phyloP scores from a whole-genome alignment of 768 basidiomycete genomes.

The Fomitopsis serialis region DNA sequence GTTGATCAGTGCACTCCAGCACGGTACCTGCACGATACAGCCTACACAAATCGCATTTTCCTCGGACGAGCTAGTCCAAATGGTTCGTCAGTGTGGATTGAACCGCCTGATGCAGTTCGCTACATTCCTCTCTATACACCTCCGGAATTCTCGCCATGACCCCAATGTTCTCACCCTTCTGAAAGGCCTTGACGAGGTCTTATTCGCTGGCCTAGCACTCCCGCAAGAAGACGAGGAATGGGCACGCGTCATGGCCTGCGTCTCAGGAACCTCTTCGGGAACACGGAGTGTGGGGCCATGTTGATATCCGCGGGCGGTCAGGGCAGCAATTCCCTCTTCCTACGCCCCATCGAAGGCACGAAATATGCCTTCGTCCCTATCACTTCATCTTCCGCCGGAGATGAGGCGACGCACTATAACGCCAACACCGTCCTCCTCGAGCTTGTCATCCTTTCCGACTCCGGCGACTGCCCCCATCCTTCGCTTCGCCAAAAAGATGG shows the following conservation, averaged over 20 bases:
- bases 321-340: conserved; percentile 44
- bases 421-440: conserved; percentile 51
- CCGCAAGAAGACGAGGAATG: conserved; percentile 66
- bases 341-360: conserved; percentile 56
- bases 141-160: conserved; percentile 54
- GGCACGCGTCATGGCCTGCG: conserved; percentile 59
- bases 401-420: conserved; percentile 36
- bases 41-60: conserved; percentile 62
- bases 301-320: conserved; percentile 53
- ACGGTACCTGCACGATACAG: conserved; percentile 69
- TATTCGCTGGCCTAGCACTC: conserved; percentile 63
- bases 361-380: conserved; percentile 66
- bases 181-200: conserved; percentile 51
- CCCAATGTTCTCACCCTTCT: conserved; percentile 57
- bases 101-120: conserved; percentile 77
- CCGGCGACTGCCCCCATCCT: conserved; percentile 61
- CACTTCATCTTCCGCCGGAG: conserved; percentile 25
- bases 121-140: conserved; percentile 59
- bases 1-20: conserved; percentile 66
- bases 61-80: conserved; percentile 63
- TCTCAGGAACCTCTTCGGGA: conserved; percentile 75
- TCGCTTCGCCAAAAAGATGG: conserved; percentile 59
- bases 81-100: conserved; percentile 61
- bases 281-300: conserved; percentile 76
- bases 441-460: conserved; percentile 62